Base-by-base conservation (phyloP, 352 stramenopile species). In the Pythium insidiosum region DNA sequence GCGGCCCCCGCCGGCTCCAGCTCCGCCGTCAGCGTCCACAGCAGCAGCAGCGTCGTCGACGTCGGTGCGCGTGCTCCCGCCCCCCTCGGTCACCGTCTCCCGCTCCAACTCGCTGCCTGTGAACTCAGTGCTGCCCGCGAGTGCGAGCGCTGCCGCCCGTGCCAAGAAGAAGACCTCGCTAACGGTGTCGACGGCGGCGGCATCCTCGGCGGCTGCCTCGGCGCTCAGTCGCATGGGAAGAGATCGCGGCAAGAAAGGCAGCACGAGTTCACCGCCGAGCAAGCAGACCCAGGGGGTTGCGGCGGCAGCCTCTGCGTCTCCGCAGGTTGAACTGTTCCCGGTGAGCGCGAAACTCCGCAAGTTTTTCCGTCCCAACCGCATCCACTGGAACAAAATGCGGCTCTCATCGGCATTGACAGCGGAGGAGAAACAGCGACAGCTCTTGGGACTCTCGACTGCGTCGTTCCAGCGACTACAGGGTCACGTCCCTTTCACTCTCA, bases 401-500 rank as follows among this genome's bases (percentile, higher is more conserved):
- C 43, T 42, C 29, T 53, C 43, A 4, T 33, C 36, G 21, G 33
- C 9, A 0, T 52, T 44, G 33, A 58, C 50, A 10, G 11, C 37
- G 9, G 47, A 61, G 19, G 55, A 73, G 37, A 76, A 77, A 43
- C 65, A 72, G 33, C 56, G 58, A 9, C 71, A 81, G 16, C 43
- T 81, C 7, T 43, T 78, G 30, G 65, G 62, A 6, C 49, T 86
- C 28, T 68, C 76, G 19, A 61, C 58, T 1, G 66, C 60, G n/a
- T 86, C 67, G 29, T 85, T 84, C 59, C 65, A 87, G 51, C 63
- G 68, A 5, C 51, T 92, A 26, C 79, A 88, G 53, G 75, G 72
- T 39, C 77, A 92, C 56, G 69, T 88, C 44, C 80, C 74, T 5
- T 86, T 87, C 45, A 84, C 80, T 19, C 67, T 92, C 16, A 84